Conservation (phyloP, 257 asterid species). For the Solanum gandarillasii region DNA sequence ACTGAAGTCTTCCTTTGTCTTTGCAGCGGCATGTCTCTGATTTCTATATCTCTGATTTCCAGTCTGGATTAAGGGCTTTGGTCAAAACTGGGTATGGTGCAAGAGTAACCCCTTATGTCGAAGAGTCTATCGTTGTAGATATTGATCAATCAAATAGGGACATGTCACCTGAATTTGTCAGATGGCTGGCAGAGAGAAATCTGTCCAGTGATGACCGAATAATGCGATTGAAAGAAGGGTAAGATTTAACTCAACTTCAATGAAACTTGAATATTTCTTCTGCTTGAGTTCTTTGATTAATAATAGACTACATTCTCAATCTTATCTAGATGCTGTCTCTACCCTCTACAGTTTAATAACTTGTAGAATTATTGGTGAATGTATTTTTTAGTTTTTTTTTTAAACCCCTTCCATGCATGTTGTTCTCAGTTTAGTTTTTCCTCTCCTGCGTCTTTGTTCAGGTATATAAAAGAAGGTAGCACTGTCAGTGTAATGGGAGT, state of each 20-base stretch:
- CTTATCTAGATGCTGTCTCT: too few relatives aligned
- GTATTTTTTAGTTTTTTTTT: background rate
- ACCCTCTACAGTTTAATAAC: too few relatives aligned
- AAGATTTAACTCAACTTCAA: background rate
- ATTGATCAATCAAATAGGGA: slow-evolving; percentile 39
- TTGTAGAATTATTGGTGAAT: background rate
- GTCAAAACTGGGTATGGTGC: slow-evolving; percentile 79
- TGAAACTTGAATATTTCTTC: too few relatives aligned
- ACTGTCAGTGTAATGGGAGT: slow-evolving; percentile 83
- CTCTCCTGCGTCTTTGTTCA: background rate
- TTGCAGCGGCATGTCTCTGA: slow-evolving; percentile 81
- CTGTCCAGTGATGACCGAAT: slow-evolving; percentile 55
- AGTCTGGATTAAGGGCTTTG: slow-evolving; percentile 82
- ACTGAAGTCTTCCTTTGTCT: background rate
- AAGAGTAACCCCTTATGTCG: slow-evolving; percentile 67
- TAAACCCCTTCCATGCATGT: background rate
- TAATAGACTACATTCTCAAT: too few relatives aligned
- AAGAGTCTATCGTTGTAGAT: slow-evolving; percentile 58
- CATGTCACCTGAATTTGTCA: slow-evolving; percentile 45
- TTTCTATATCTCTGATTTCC: slow-evolving; percentile 84
- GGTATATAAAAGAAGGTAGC: slow-evolving; percentile 88
- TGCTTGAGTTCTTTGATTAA: too few relatives aligned
- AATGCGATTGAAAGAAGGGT: slow-evolving; percentile 85
- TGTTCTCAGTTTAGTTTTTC: background rate
- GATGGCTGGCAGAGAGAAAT: slow-evolving; percentile 73